A percentile compares a stretch with the other conserved stretches of the same genome.
These are phyloP conservation scores for Gamarada debralockiae DNA, from an alignment of 495 filamentous ascomycete genomes.

Conservation along the genomic window DNA sequence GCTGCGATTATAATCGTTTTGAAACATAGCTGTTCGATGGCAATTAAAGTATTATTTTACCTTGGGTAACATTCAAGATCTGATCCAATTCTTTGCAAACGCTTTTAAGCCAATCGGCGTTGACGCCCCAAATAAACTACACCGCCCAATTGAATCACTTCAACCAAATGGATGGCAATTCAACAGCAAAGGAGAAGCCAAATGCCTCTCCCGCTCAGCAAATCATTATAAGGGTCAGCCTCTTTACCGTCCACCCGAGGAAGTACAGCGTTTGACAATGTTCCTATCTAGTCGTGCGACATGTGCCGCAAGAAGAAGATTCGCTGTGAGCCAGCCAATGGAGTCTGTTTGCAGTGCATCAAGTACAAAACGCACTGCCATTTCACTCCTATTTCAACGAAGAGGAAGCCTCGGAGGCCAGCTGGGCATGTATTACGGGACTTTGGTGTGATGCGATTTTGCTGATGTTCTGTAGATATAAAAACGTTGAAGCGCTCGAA, in stretches of 20 bases:
- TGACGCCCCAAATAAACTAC: no score
- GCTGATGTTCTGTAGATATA: slow-evolving; percentile 45
- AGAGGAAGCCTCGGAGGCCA: slow-evolving; percentile 90
- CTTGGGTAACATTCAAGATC: no score
- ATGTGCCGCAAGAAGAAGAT: slow-evolving; percentile 99
- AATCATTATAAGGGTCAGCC: background rate
- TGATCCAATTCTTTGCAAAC: background rate
- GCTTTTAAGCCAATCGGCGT: no score
- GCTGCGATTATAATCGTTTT: no score
- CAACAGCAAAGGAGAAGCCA: background rate
- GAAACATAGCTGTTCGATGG: no score
- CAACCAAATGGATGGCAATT: background rate
- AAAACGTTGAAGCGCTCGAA: slow-evolving; percentile 95
- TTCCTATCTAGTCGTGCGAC: slow-evolving; percentile 72
- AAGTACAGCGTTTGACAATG: no score
- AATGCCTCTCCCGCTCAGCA: background rate
- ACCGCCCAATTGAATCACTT: background rate
- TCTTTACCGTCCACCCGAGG: no score
- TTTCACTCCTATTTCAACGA: slow-evolving; percentile 96
- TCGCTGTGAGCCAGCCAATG: slow-evolving; percentile 93
- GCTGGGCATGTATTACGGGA: slow-evolving; percentile 42
- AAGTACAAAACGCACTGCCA: slow-evolving; percentile 97
- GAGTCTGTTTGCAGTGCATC: slow-evolving; percentile 90
- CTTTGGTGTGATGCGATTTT: background rate
- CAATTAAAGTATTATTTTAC: no score